These are phyloP conservation scores for Fraxinus nigra DNA, from an alignment of 305 asterid species.

Conservation along the genomic window DNA sequence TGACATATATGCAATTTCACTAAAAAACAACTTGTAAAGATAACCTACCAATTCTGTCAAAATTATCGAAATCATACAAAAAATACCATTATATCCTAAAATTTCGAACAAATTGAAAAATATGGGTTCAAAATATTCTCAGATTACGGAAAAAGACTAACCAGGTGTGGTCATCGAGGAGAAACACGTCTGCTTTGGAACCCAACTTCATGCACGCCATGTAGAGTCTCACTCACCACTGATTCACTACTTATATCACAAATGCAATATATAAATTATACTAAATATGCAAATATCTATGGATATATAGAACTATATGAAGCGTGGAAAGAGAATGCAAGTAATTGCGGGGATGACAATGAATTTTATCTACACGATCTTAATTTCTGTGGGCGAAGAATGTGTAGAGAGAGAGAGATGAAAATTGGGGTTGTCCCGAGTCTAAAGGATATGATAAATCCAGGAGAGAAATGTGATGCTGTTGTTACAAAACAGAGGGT, in stretches of 20 bases:
- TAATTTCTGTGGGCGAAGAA: background rate
- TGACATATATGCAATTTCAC: background rate
- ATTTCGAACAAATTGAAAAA: background rate
- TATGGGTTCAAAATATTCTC: background rate
- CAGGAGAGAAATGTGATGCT: constrained; percentile 19
- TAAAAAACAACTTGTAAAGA: constrained; percentile 8
- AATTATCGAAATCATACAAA: background rate
- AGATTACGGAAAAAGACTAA: constrained; percentile 15
- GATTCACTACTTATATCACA: constrained; percentile 18
- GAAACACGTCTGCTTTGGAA: constrained; percentile 45
- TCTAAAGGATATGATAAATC: constrained; percentile 30
- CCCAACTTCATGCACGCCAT: constrained; percentile 56
- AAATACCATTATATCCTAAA: background rate
- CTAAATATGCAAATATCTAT: background rate
- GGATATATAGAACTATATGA: background rate
- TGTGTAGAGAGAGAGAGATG: constrained; percentile 6
- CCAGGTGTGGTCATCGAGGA: constrained; percentile 45
- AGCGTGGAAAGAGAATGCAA: background rate
- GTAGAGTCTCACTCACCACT: background rate
- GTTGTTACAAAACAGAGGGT: constrained; percentile 27
- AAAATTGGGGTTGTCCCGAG: constrained; percentile 27
- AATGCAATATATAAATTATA: constrained; percentile 6
- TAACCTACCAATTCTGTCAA: background rate
- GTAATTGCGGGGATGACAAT: background rate
- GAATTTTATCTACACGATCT: background rate